Evolutionary conservation across 2,329 filamentous ascomycete genomes (phyloP), one percentile per base, ranked within the genome.

Genomic region (Cylindrodendrum hubeiense): DNA sequence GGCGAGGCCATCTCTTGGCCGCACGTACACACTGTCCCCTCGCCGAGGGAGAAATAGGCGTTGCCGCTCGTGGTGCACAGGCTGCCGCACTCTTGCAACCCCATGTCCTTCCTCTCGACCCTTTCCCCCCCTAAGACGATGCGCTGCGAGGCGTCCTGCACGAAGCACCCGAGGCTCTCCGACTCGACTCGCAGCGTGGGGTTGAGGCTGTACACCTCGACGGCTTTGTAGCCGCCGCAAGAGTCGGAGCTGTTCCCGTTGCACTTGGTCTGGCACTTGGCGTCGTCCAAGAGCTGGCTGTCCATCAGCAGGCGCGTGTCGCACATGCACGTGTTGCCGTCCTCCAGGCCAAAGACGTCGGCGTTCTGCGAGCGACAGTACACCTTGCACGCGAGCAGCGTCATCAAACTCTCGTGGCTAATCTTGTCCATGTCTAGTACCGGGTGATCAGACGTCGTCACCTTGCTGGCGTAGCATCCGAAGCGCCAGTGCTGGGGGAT

Each of bases 241-340:
- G 56, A 33, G 24, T 63, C 49, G n/a, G 60, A 49, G 34, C 28
- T 63, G 60, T 63, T 63, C 12, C 51, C 60, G 51, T 63, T 63
- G 52, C 60, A 63, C 24, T 56, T 24, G n/a, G 49, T 52, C 33
- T 56, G 56, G 44, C 60, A 63, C 34, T 44, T 63, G 33, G 41
- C n/a, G 56, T 51, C 46, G 34, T 56, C 60, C 21, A 63, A n/a
- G 34, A 56, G 34, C 52, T 63, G 60, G 49, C 60, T 63, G 43
- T 63, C 52, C 52, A 63, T 63, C 22, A 52, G 52, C 26, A 63
- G 60, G 3, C 46, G 60, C 33, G 34, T 49, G 24, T 63, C 52
- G 34, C 60, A 63, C 26, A 56, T 34, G 44, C 60, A 63, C 9
- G 60, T 56, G 52, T 63, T 46, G 34, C 60, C 60, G 52, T 52